Base-by-base conservation (phyloP, 1,139 yeast species). In the Scheffersomyces stambukii region DNA sequence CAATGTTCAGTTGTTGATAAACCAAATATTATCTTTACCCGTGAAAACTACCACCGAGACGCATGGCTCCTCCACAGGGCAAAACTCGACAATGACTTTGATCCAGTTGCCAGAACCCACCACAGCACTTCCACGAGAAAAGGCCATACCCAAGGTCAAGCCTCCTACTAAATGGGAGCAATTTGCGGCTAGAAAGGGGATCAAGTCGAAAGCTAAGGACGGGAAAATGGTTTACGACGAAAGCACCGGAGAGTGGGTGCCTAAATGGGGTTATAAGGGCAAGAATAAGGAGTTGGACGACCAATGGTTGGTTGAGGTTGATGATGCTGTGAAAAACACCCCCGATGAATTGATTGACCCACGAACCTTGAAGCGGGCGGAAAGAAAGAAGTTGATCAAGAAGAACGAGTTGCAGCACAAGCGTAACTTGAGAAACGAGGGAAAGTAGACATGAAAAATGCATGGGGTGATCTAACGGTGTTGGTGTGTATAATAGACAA, bases 251-350 rank as follows among this genome's bases (percentile, higher is more conserved):
- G 89, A 88, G 59, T 93, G 98, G 98, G 96, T 82, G 37, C 93
- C 95, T 46, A 89, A 88, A 60, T 93, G 98, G 98, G 99, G 99
- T 36, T 91, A 81, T 65, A 81, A 83, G 45, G 98, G 98, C 50
- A 76, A 77, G 57, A 91, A 91, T 61, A 91, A 91, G 64, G 76
- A 79, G 35, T 53, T 80, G 46, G 97, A 91, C 51, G 66, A 73
- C 52, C 96, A 91, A 60, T 91, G 98, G 98, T 71, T 88, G 54
- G 97, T 91, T 33, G 99, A 93, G 60, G 82, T 91, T 38, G 85
- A 86, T 35, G 95, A 84, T 35, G 70, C 78, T 44, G 76, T 67
- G 21, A 73, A 75, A 49, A 77, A 76, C 32, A 75, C 81, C 10
- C 71, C 63, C 19, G 77, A 81, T 32, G 95, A 84, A 45, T 65